These are phyloP conservation scores for Ceratobasidium sp. DNA, from an alignment of 1,284 basidiomycete species.

Conservation along the genomic window DNA sequence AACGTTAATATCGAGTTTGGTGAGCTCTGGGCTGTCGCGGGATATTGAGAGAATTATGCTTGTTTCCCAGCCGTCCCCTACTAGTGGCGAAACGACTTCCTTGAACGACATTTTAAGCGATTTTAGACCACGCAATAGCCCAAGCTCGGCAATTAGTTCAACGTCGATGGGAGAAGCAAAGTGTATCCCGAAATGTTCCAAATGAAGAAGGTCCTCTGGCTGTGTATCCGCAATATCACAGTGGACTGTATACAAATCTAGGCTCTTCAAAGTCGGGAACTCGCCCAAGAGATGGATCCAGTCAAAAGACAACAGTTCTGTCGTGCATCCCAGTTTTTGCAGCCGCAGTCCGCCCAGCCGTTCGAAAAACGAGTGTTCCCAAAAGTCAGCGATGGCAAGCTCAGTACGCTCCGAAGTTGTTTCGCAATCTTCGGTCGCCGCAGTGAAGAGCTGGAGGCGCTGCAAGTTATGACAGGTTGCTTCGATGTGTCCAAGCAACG, in stretches of 20 bases:
- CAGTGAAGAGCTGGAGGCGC: neutral
- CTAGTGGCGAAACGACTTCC: neutral
- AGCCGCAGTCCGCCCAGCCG: neutral
- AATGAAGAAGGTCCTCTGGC: no score
- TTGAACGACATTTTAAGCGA: neutral
- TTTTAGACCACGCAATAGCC: neutral
- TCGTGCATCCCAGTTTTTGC: neutral
- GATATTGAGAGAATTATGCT: neutral
- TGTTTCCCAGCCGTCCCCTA: neutral
- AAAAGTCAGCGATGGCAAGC: neutral
- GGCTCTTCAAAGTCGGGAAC: neutral
- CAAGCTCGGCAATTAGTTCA: neutral
- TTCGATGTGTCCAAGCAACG: neutral
- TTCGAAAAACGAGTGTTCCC: neutral
- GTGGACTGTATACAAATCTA: neutral
- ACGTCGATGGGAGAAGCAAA: neutral
- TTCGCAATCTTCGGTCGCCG: neutral
- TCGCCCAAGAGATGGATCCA: neutral
- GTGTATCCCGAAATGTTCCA: slow-evolving; percentile 5
- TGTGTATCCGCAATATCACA: neutral
- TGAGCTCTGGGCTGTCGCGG: neutral
- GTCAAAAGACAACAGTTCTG: neutral
- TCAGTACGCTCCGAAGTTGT: neutral
- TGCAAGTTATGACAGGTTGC: neutral
- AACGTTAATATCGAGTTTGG: neutral